Base-by-base conservation (phyloP, 129 eudicot species). In the Escallonia herrerae region DNA sequence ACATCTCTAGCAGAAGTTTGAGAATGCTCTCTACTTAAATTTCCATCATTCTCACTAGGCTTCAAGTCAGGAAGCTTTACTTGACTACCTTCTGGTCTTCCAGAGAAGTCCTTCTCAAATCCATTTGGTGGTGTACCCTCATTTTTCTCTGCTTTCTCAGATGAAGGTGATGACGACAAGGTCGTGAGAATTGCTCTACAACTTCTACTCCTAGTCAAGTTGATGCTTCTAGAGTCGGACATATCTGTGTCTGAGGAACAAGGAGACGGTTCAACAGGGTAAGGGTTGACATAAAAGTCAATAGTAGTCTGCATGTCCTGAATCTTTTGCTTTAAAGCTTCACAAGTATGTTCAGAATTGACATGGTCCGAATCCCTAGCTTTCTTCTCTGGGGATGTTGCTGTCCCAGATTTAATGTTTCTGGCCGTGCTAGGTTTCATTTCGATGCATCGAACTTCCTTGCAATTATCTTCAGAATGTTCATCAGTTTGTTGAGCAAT, bases 381-480 rank as follows among this genome's bases (percentile, higher is more conserved):
- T 67, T 22, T 84, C 22, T 58, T 60, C 39, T 2, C 10, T 52
- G 68, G 71, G 52, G 82, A 70, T 52, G 66, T 56, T 54, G 15
- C 8, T 15, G 58, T 10, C 13, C 12, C 45, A 54, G 71, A 45
- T 64, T 67, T 51, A 2, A 8, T 9, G 38, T 56, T 58, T 15
- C 60, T 63, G 10, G 60, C 72, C 52, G 4, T 64, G 63, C 53
- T 39, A 42, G 52, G 69, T 56, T 81, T 81, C 8, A 71, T 74
- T 69, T 83, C 87, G 50, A 81, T 73, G 69, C 83, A 80, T 57
- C 66, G 83, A 63, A 83, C 90, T 41, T 87, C 85, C 70, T 75
- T 82, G 74, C 79, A 76, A 69, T 66, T 70, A 45, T 84, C 90
- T 65, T 80, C 85, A 39, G 72, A 60, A 60, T 74, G 62, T 44